These are phyloP conservation scores for Brasenia schreberi DNA, from an alignment of 164 flowering plant species.

Conservation along the genomic window DNA sequence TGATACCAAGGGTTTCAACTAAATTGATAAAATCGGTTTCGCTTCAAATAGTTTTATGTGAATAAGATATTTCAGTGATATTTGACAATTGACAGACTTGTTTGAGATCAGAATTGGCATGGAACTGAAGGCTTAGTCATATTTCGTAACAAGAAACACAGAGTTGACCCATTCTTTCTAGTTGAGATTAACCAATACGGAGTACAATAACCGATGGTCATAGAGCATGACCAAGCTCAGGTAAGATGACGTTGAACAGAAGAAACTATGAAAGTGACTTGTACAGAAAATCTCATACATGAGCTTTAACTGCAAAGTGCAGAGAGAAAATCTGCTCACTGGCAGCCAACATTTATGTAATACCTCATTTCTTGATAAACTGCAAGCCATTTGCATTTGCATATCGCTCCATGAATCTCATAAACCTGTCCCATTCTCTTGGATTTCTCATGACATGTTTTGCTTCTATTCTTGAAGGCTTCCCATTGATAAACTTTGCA, in stretches of 20 bases:
- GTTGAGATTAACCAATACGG: no score
- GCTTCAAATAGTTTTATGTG: no score
- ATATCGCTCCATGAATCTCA: constrained; percentile 99
- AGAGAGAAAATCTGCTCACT: neutral
- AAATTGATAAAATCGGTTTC: no score
- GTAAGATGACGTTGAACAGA: neutral
- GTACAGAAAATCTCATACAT: neutral
- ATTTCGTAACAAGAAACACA: no score
- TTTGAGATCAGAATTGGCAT: no score
- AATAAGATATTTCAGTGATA: no score
- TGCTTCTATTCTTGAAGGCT: constrained; percentile 83
- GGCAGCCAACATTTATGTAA: neutral
- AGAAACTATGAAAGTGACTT: neutral
- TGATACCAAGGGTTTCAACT: no score
- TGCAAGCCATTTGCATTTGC: constrained; percentile 79
- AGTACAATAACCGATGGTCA: no score
- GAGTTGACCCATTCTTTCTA: no score
- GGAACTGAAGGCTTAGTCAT: no score
- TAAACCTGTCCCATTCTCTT: constrained; percentile 91
- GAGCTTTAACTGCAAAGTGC: neutral
- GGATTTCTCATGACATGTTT: constrained; percentile 79
- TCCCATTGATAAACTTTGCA: constrained; percentile 84
- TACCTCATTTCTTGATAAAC: constrained; percentile 65
- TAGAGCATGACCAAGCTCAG: neutral
- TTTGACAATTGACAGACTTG: no score